Percentiles rank a stretch among this genome's conserved stretches.
phyloP scores from a whole-genome alignment of 1,284 basidiomycete genomes.

The Ceratobasidium sp. region DNA sequence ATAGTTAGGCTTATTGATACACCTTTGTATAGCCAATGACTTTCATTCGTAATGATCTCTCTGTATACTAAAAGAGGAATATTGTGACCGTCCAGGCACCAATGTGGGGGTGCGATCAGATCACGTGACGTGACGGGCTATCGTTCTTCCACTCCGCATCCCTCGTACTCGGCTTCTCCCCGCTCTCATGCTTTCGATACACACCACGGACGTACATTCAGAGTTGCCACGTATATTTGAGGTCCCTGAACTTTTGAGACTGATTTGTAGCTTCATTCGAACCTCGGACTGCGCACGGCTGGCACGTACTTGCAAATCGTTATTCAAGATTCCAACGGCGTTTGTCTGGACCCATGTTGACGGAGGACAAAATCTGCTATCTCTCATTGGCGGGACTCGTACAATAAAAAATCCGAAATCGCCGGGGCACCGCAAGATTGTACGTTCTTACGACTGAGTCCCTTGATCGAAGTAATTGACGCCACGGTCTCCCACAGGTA shows the following conservation, averaged over 20 bases:
- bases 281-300: conserved; percentile 13
- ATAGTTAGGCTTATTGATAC: not conserved
- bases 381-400: conserved; percentile 9
- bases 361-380: conserved; percentile 11
- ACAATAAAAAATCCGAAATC: not conserved
- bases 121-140: not conserved
- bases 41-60: not conserved
- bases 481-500: not conserved
- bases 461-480: not conserved
- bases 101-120: not conserved
- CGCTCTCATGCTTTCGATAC: not conserved
- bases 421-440: not conserved
- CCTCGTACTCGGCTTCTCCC: not conserved
- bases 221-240: not conserved
- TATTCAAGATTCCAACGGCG: conserved; percentile 19
- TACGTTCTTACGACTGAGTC: not conserved
- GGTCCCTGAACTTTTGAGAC: conserved; percentile 20
- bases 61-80: not conserved
- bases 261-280: conserved; percentile 16
- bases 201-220: not conserved
- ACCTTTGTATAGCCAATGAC: not conserved
- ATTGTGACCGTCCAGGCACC: not conserved
- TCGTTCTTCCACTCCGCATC: not conserved
- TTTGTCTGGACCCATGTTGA: conserved; percentile 25
- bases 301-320: not conserved